These are phyloP conservation scores for Cercospora brassicicola DNA, from an alignment of 2,329 filamentous ascomycete species.

Conservation along the genomic window DNA sequence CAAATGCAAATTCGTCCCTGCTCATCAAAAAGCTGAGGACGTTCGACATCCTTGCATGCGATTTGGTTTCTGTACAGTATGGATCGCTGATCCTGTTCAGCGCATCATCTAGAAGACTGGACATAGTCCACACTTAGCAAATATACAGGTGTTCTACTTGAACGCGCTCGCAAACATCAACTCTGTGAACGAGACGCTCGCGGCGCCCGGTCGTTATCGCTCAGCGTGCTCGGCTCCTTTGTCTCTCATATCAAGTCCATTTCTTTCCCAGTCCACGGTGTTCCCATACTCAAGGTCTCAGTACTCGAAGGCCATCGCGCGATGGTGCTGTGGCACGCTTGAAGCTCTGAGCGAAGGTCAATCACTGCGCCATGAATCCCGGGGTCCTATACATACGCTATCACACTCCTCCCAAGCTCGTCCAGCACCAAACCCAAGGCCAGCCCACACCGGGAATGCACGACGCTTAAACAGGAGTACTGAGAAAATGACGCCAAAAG, in stretches of 20 bases:
- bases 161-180: neutral
- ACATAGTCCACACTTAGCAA: neutral
- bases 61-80: neutral
- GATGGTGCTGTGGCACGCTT: slow-evolving; percentile 52
- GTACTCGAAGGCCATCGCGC: slow-evolving; percentile 51
- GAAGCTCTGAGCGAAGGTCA: slow-evolving; percentile 47
- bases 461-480: slow-evolving; percentile 97
- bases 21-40: neutral
- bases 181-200: neutral
- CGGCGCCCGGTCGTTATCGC: neutral
- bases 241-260: neutral
- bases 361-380: neutral
- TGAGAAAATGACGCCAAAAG: slow-evolving; percentile 97
- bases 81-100: neutral
- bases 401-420: slow-evolving; percentile 99
- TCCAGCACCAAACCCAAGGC: slow-evolving; percentile 90
- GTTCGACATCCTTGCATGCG: neutral
- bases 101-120: neutral
- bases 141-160: neutral
- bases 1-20: neutral
- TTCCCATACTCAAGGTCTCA: slow-evolving; percentile 41
- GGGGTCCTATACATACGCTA: slow-evolving; percentile 50
- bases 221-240: neutral
- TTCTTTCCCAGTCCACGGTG: neutral
- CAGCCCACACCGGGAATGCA: slow-evolving; percentile 95